Base-by-base conservation (phyloP, 2,329 filamentous ascomycete species). In the Cryphonectria parasitica region DNA sequence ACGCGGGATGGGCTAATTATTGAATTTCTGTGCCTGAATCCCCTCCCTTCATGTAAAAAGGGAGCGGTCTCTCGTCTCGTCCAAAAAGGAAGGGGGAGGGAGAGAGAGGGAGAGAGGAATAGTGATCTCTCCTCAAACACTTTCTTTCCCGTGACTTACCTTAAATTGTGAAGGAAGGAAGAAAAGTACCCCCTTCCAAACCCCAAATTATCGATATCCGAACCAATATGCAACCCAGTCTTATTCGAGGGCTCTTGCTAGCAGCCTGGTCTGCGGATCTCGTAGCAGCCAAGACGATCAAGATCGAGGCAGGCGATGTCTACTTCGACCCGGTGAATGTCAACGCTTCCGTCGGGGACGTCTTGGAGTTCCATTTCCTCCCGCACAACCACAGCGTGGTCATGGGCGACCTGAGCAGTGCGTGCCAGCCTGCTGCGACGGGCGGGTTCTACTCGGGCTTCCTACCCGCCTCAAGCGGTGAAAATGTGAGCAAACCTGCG, bases 331-430 rank as follows among this genome's bases (percentile, higher is more conserved):
- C 86, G 2, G 78, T 82, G 69, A 80, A 79, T 52, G 72, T 86
- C 67, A 78, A 77, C n/a, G 84, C 85, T 22, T 74, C 78, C 36
- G 71, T 80, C 3, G 86, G 86, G 69, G 85, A 85, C 72, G 79
- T 83, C 63, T 79, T 88, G 64, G 83, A 86, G 74, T 87, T 87
- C 78, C 83, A 86, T 74, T 88, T 87, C 77, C 81, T 82, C 69
- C 80, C 83, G 3, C 80, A 81, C 45, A 84, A 84, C 74, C 85
- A 87, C 79, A 84, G 82, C 15, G 83, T 88, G 19, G 83, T 81
- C 2, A 80, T 83, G 74, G 82, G 84, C 28, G 79, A 81, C 31
- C 87, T 87, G 74, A 79, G 79, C 64, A 77, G 82, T n/a, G 83
- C 85, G 2, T 88, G 86, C 75, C 75, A 81, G 25, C 84, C 85